Conservation (phyloP, 2,329 filamentous ascomycete genomes). For the Clonostachys chloroleuca region DNA sequence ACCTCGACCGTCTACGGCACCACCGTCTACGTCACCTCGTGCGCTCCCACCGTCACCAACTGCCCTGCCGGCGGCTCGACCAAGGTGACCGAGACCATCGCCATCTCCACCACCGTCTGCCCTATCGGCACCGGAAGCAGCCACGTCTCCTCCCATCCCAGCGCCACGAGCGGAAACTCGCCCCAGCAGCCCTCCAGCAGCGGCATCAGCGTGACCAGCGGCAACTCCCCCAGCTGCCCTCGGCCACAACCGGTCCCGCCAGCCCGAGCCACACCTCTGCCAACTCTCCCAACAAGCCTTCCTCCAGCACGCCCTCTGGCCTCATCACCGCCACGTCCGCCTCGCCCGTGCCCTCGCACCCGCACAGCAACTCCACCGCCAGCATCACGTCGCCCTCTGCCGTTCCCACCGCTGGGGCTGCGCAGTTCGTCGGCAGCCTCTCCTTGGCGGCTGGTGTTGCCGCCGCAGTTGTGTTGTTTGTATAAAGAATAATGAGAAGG, state of each 20-base stretch:
- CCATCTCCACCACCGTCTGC: conserved; percentile 57
- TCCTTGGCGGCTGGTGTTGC: too few relatives aligned
- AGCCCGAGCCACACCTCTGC: conserved; percentile 2
- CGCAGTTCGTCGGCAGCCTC: conserved; percentile 31
- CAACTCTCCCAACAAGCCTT: conserved; percentile 6
- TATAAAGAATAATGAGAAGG: too few relatives aligned
- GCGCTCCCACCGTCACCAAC: conserved; percentile 52
- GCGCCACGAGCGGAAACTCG: conserved; percentile 45
- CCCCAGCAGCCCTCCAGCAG: background rate
- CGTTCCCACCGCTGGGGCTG: too few relatives aligned
- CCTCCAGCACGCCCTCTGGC: conserved; percentile 28
- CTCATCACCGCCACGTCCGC: conserved; percentile 23
- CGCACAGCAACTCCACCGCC: conserved; percentile 11
- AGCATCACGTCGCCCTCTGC: too few relatives aligned
- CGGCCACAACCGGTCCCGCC: too few relatives aligned
- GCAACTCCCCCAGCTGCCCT: too few relatives aligned
- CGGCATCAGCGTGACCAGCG: too few relatives aligned
- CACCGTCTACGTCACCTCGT: conserved; percentile 53
- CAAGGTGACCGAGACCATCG: conserved; percentile 48
- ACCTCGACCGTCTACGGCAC: conserved; percentile 48
- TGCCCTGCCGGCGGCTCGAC: conserved; percentile 39
- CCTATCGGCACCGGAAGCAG: conserved; percentile 73
- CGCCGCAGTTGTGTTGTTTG: too few relatives aligned
- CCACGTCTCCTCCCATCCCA: conserved; percentile 56
- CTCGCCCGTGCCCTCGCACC: conserved; percentile 8